A percentile compares a stretch with the other conserved stretches of the same genome.
Conservation (phyloP, 164 flowering plant genomes). For the Magnolia kwangsiensis region DNA sequence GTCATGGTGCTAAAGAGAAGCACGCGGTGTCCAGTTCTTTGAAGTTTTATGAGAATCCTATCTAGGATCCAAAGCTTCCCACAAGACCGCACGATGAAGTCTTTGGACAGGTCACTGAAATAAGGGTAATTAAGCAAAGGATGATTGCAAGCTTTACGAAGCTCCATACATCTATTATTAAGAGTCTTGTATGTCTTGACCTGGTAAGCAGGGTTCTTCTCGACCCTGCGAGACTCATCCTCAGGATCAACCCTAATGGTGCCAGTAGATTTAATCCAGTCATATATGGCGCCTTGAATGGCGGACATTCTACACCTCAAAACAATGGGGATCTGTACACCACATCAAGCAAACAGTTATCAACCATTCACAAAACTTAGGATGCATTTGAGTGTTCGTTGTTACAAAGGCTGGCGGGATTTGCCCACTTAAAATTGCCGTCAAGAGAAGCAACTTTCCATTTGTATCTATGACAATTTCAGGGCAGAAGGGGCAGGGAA, state of each 20-base stretch:
- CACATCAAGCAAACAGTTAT: conserved; percentile 9
- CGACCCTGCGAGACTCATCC: conserved; percentile 69
- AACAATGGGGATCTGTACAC: conserved; percentile 78
- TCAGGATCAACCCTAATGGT: conserved; percentile 93
- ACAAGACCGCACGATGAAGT: conserved; percentile 86
- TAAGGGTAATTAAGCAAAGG: conserved; percentile 94
- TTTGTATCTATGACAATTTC: no score
- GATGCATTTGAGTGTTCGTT: no score
- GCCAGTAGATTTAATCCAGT: conserved; percentile 95
- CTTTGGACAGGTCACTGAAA: conserved; percentile 70
- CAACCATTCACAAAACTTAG: conserved; percentile 2
- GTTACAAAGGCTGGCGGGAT: no score
- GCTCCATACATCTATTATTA: conserved; percentile 94
- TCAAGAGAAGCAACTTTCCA: no score
- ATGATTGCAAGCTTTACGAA: conserved; percentile 91
- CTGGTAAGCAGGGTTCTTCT: conserved; percentile 67
- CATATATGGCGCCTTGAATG: conserved; percentile 87
- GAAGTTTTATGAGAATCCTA: conserved; percentile 86
- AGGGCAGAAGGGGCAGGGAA: no score
- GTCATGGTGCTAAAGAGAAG: conserved; percentile 97
- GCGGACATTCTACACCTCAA: conserved; percentile 92
- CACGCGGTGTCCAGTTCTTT: conserved; percentile 88
- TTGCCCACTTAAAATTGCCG: no score
- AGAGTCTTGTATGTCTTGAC: conserved; percentile 60
- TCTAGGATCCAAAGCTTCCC: conserved; percentile 94